These are phyloP conservation scores for Pythium phragmitis DNA, from an alignment of 352 stramenopile species.

Conservation along the genomic window DNA sequence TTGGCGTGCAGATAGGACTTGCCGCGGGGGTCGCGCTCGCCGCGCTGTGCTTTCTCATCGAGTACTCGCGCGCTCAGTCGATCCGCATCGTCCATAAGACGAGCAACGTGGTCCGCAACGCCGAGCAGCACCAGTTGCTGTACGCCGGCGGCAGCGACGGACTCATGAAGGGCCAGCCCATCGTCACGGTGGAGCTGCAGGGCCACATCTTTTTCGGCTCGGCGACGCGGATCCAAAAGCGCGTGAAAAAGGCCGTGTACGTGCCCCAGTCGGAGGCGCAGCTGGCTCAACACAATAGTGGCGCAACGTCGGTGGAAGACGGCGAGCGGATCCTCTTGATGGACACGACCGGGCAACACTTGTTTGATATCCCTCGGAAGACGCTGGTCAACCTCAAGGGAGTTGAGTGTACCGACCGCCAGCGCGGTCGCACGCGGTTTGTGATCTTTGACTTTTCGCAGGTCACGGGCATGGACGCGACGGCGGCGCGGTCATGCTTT, in stretches of 20 bases:
- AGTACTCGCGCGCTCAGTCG: conserved; percentile 67
- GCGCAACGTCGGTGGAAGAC: neutral
- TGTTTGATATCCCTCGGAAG: neutral
- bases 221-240: conserved; percentile 63
- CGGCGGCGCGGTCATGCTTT: conserved; percentile 69
- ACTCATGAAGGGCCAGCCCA: conserved; percentile 43
- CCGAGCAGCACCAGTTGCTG: conserved; percentile 55
- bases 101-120: conserved; percentile 64
- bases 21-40: conserved; percentile 43
- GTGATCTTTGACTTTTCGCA: conserved; percentile 77
- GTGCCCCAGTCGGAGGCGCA: conserved; percentile 23
- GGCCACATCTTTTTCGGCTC: conserved; percentile 82
- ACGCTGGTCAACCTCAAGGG: conserved; percentile 49
- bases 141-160: conserved; percentile 27
- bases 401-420: conserved; percentile 30
- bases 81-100: conserved; percentile 58
- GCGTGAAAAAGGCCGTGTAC: conserved; percentile 65
- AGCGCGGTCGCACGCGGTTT: conserved; percentile 47
- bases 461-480: conserved; percentile 81
- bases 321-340: conserved; percentile 34
- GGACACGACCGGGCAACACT: conserved; percentile 7
- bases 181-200: conserved; percentile 66
- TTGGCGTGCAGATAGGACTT: conserved; percentile 90
- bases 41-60: conserved; percentile 81
- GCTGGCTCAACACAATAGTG: neutral